Conservation (phyloP, 148 eudicot species). For the Camellia japonica region DNA sequence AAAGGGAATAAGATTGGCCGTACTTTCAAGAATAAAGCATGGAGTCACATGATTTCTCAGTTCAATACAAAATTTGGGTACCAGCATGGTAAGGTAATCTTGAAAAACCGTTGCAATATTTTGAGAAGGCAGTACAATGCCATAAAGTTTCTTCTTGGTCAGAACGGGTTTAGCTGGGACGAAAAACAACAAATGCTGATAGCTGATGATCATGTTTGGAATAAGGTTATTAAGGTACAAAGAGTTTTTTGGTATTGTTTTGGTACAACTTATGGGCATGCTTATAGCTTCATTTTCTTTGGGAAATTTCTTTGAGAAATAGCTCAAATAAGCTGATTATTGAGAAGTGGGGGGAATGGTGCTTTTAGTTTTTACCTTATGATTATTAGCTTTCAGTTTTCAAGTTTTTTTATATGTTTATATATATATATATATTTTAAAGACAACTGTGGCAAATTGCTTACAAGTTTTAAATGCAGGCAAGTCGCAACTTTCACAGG, state of each 20-base stretch:
- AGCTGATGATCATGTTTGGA: slow-evolving; percentile 8
- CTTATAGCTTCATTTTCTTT: no score
- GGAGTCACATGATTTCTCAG: slow-evolving; percentile 6
- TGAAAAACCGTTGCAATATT: slow-evolving; percentile 9
- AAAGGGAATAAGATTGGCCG: slow-evolving; percentile 11
- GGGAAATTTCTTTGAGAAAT: no score
- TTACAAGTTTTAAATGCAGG: slow-evolving; percentile 10
- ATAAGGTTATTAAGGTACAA: slow-evolving; percentile 6
- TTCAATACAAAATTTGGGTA: slow-evolving; percentile 12
- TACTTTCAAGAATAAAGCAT: slow-evolving; percentile 15
- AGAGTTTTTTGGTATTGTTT: not conserved
- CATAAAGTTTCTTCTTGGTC: slow-evolving; percentile 9
- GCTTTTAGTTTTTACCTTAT: no score
- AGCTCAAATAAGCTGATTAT: no score
- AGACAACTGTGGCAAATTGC: not conserved
- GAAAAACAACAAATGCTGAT: slow-evolving; percentile 7
- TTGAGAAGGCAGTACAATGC: slow-evolving; percentile 11
- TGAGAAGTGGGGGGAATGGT: no score
- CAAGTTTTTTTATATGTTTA: no score
- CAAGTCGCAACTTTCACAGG: not conserved
- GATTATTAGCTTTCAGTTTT: not conserved
- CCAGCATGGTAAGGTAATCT: slow-evolving; percentile 8
- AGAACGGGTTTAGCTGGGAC: slow-evolving; percentile 14
- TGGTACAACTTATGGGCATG: no score
- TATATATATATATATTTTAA: not conserved